These are phyloP conservation scores for Leishmania lainsoni DNA, from an alignment of 208 protist genomes.

Conservation along the genomic window DNA sequence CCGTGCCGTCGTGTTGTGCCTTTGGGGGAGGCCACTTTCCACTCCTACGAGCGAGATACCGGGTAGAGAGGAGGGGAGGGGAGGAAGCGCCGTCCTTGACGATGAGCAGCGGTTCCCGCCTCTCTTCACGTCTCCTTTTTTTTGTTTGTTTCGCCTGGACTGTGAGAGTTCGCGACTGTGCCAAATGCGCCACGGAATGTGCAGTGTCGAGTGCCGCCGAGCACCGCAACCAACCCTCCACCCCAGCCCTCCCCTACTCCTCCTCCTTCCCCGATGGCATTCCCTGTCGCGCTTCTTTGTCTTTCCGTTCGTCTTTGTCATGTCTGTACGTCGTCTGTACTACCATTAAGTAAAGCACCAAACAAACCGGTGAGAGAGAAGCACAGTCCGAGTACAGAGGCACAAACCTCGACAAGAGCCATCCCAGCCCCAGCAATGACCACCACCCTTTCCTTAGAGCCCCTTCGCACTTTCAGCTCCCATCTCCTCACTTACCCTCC, in stretches of 20 bases:
- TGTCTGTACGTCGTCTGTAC: background rate
- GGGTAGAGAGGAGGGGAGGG: background rate
- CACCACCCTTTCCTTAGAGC: background rate
- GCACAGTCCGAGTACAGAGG: background rate
- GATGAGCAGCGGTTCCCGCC: background rate
- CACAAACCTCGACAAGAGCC: background rate
- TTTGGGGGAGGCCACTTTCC: background rate
- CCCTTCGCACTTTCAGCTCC: background rate
- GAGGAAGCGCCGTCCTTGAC: background rate
- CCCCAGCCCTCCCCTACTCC: background rate
- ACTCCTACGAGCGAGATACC: background rate
- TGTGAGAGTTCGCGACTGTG: background rate
- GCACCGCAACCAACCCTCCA: background rate
- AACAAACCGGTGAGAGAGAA: background rate
- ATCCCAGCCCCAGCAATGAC: background rate
- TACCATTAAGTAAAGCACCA: background rate
- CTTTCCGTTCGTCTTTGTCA: background rate
- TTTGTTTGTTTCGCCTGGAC: background rate
- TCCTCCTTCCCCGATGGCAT: background rate
- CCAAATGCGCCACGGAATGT: background rate
- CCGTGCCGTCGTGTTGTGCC: background rate
- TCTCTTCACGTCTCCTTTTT: background rate
- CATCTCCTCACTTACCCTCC: background rate
- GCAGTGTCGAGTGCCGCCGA: background rate
- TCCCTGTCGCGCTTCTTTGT: background rate